Conservation (phyloP, 345 rosid species). For the Nasturtium officinale region DNA sequence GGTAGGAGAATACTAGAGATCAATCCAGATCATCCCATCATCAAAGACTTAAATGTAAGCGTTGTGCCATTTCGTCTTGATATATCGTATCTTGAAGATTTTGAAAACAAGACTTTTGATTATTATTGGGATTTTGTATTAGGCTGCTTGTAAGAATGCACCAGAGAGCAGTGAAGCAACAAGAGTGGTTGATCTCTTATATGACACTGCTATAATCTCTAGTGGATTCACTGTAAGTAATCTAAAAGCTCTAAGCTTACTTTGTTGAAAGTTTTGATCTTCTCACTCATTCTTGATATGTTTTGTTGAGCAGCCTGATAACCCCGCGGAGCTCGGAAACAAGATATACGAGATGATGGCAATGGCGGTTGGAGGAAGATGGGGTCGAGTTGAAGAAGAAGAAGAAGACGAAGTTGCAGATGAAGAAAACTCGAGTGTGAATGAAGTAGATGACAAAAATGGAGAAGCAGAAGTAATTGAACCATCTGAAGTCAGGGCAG, state of each 20-base stretch:
- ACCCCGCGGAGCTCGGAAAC: conserved; percentile 91
- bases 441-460: conserved; percentile 26
- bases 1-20: conserved; percentile 95
- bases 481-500: conserved; percentile 88
- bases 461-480: conserved; percentile 72
- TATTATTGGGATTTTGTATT: conserved; percentile 22
- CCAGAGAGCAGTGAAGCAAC: conserved; percentile 81
- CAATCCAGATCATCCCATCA: conserved; percentile 90
- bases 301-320: conserved; percentile 75
- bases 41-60: conserved; percentile 85
- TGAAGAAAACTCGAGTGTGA: conserved; percentile 35
- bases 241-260: background rate
- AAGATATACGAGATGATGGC: conserved; percentile 99
- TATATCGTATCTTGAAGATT: background rate
- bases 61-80: background rate
- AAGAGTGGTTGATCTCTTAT: conserved; percentile 90
- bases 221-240: conserved; percentile 91
- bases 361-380: conserved; percentile 96
- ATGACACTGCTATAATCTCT: conserved; percentile 88
- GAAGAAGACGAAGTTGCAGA: conserved; percentile 35
- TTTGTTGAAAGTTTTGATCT: background rate
- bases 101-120: background rate
- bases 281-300: background rate
- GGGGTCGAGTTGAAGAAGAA: conserved; percentile 74
- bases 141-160: conserved; percentile 97